Conservation (phyloP, 441 rosid species). For the Codiaeum variegatum region DNA sequence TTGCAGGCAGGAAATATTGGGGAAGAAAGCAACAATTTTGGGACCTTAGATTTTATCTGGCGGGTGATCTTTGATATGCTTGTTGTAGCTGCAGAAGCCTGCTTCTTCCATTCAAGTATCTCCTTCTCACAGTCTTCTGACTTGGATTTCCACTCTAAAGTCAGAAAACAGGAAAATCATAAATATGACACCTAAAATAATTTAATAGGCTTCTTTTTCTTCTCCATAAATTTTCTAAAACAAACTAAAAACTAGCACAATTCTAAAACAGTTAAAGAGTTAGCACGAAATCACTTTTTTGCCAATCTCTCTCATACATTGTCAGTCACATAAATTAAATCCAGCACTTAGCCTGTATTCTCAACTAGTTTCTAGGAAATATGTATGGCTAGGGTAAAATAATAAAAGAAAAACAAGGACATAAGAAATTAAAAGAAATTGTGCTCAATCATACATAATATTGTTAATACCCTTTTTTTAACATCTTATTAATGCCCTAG, state of each 20-base stretch:
- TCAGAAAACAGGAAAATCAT: conserved; percentile 22
- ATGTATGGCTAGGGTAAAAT: not conserved
- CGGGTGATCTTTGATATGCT: conserved; percentile 76
- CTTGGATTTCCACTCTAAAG: conserved; percentile 81
- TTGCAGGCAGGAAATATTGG: conserved; percentile 9
- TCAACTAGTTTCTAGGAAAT: not conserved
- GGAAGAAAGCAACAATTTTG: conserved; percentile 14
- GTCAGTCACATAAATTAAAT: not conserved
- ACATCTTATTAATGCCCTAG: not conserved
- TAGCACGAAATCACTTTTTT: conserved; percentile 8
- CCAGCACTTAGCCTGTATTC: not conserved
- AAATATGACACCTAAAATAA: not conserved
- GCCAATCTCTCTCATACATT: not conserved
- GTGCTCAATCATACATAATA: not conserved
- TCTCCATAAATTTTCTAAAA: not conserved
- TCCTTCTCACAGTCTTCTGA: conserved; percentile 90
- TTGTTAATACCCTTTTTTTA: not conserved
- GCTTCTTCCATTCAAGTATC: conserved; percentile 86
- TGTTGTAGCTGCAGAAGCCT: conserved; percentile 76
- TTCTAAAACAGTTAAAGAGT: not conserved
- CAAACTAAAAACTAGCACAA: not conserved
- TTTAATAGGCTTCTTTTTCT: not conserved
- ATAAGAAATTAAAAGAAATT: not conserved
- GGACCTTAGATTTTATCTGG: conserved; percentile 79
- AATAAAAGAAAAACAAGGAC: not conserved